phyloP scores from a whole-genome alignment of 225 moss, liverwort and hornwort genomes.

The Polytrichum commune region DNA sequence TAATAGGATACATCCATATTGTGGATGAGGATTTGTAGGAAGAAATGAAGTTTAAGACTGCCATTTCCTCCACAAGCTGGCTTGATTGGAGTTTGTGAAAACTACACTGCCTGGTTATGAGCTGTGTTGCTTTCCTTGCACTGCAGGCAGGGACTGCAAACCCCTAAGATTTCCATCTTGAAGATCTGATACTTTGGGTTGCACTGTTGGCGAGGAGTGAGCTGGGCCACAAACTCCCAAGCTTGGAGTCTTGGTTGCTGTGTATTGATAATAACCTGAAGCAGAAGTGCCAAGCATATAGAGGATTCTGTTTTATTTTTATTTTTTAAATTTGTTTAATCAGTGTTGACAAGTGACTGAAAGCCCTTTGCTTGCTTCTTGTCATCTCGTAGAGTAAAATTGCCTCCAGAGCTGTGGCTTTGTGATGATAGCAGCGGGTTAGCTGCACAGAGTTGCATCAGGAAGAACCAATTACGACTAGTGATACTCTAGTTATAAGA shows the following conservation, averaged over 20 bases:
- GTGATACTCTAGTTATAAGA: neutral
- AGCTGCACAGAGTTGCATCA: neutral
- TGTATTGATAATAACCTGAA: neutral
- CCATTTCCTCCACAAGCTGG: neutral
- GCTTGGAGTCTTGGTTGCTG: neutral
- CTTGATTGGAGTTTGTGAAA: slow-evolving; percentile 3
- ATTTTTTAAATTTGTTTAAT: neutral
- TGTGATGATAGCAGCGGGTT: neutral
- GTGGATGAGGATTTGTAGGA: neutral
- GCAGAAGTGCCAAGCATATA: neutral
- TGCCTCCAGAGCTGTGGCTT: neutral
- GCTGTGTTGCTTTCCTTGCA: slow-evolving; percentile 13
- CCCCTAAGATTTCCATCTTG: slow-evolving; percentile 27
- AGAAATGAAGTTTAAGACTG: too few relatives aligned
- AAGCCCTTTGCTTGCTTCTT: neutral
- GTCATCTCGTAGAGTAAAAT: neutral
- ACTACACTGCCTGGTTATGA: slow-evolving; percentile 8
- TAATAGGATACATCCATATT: neutral
- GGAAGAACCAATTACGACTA: neutral
- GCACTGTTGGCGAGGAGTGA: slow-evolving; percentile 17
- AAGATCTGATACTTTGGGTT: slow-evolving; percentile 27
- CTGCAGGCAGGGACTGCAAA: slow-evolving; percentile 2
- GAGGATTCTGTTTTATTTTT: neutral
- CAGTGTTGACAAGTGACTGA: neutral
- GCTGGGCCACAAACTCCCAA: slow-evolving; percentile 3